Base-by-base conservation (phyloP, 352 stramenopile genomes). In the Pythium rishiriense region DNA sequence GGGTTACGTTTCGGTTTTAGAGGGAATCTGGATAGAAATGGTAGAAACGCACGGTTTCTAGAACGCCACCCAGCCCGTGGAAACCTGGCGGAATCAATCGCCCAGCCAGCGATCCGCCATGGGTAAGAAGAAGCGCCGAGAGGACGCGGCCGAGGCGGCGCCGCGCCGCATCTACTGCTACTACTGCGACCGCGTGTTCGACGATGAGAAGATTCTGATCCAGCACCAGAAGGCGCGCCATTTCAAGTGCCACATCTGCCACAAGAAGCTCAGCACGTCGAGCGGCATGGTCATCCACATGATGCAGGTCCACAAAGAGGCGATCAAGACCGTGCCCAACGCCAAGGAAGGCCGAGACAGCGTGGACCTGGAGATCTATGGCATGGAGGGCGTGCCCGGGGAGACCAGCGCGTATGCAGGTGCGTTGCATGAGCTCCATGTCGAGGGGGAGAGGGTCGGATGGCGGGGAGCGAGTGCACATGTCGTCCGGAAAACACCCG, bases 141-240 rank as follows among this genome's bases (percentile, higher is more conserved):
- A 90, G 15, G 84, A 93, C 37, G 79, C 50, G n/a, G 68, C 56
- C 29, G 72, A 22, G 72, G 76, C 58, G 66, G 66, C 73, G 51
- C 66, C 62, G 50, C 69, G 76, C 29, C 87, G 85, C 58, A 94
- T 97, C 68, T 96, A 83, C 74, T 98, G 91, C 79, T 98, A 96
- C 74, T 98, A 98, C 78, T 98, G 91, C 72, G 91, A 97, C 61
- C 81, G 91, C 47, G 78, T 85, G 46, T 98, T 98, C 47, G 88
- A 97, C 25, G 87, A 97, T 68, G 91, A 98, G 70, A 94, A 94
- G 63, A 83, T 94, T 25, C 61, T 98, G 50, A 97, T 98, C 62
- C 84, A 96, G 78, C 91, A 98, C 71, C 91, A 98, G 75, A 98
- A 98, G 68, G 86, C 85, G 62, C 87, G 89, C 9, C 91, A 98